Evolutionary conservation across 2,329 filamentous ascomycete genomes (phyloP), one percentile per base, ranked within the genome.

Genomic region (Fulvia fulva): DNA sequence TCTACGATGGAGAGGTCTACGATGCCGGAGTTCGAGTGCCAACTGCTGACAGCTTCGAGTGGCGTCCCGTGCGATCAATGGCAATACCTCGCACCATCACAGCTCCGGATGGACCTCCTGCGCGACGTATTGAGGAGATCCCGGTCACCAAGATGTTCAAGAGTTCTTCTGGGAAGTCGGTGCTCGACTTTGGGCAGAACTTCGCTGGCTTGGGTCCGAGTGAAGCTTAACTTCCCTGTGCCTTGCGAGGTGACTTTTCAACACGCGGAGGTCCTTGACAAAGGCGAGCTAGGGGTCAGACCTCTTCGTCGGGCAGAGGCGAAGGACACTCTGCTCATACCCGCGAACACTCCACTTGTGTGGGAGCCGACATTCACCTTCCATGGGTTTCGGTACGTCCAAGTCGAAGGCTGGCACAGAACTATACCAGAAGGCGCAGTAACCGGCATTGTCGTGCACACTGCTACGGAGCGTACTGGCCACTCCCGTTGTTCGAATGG

Each of bases 131-230:
- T n/a, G n/a, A n/a, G n/a, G n/a, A n/a, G n/a, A n/a, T n/a, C n/a
- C n/a, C n/a, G n/a, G n/a, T n/a, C n/a, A n/a, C n/a, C n/a, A n/a
- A n/a, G n/a, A n/a, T n/a, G n/a, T n/a, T n/a, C n/a, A n/a, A n/a
- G n/a, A n/a, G n/a, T n/a, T n/a, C n/a, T n/a, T n/a, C n/a, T n/a
- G n/a, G n/a, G n/a, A n/a, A n/a, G n/a, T n/a, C n/a, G n/a, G n/a
- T n/a, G n/a, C n/a, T 85, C 30, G 81, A 85, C 61, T 84, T 85
- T 66, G 82, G 82, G 1, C 82, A 85, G 64, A 84, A 85, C 62
- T 70, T 85, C 0, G 82, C 84, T 0, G 83, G 83, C n/a, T n/a
- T n/a, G n/a, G n/a, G n/a, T n/a, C n/a, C n/a, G n/a, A n/a, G n/a
- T n/a, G 1, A 75, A 75, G 62, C 56, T 83, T n/a, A n/a, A n/a